Conservation (phyloP, 345 rosid genomes). For the Citrus australasica region DNA sequence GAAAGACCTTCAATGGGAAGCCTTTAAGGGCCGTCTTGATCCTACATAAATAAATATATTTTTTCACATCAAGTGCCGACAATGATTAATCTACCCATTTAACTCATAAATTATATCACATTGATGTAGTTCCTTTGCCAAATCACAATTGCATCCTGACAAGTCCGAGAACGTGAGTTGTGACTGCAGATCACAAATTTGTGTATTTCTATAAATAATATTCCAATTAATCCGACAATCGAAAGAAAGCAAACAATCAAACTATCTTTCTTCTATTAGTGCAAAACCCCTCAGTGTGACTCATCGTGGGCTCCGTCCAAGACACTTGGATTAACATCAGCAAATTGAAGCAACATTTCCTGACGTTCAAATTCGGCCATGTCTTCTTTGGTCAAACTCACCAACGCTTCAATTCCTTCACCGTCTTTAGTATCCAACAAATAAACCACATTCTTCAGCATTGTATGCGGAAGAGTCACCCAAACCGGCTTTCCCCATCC, state of each 20-base stretch:
- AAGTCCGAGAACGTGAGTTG: too few species aligned
- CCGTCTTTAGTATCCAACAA: slow-evolving; percentile 17
- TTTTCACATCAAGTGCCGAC: background rate
- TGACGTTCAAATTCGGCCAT: slow-evolving; percentile 21
- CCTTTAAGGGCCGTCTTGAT: slow-evolving; percentile 32
- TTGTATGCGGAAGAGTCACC: slow-evolving; percentile 13
- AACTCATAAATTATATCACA: too few species aligned
- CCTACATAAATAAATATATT: background rate
- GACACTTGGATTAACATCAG: slow-evolving; percentile 12
- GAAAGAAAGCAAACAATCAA: too few species aligned
- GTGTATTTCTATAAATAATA: too few species aligned
- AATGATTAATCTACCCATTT: too few species aligned
- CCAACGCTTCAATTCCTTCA: slow-evolving; percentile 15
- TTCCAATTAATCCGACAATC: too few species aligned
- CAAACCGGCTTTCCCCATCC: slow-evolving; percentile 43
- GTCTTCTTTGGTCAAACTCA: slow-evolving; percentile 15
- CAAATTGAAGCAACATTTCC: slow-evolving; percentile 17
- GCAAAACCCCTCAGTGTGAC: too few species aligned
- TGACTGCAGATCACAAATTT: too few species aligned
- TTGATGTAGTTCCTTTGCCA: too few species aligned
- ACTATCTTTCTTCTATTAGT: too few species aligned
- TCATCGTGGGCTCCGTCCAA: background rate
- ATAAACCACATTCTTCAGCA: background rate
- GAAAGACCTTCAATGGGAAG: slow-evolving; percentile 46
- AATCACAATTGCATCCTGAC: too few species aligned